These are phyloP conservation scores for Talaromyces wortmannii DNA, from an alignment of 495 filamentous ascomycete genomes.

Conservation along the genomic window DNA sequence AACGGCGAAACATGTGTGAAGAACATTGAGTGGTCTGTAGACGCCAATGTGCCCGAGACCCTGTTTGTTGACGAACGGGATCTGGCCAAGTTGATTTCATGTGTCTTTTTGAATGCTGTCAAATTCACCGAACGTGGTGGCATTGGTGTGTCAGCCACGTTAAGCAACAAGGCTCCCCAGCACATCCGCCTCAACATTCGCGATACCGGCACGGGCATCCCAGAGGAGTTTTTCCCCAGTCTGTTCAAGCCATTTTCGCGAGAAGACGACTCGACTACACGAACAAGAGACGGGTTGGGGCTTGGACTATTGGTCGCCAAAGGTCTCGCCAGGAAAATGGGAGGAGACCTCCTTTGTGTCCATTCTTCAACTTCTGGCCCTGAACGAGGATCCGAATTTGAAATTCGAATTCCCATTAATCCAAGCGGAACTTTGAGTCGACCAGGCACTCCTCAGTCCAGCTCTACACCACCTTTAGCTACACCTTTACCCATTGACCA, in stretches of 20 bases:
- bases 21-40: conserved; percentile 62
- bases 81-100: conserved; percentile 67
- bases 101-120: conserved; percentile 70
- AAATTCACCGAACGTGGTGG: conserved; percentile 71
- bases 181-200: conserved; percentile 55
- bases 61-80: conserved; percentile 66
- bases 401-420: conserved; percentile 60
- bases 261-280: conserved; percentile 65
- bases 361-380: conserved; percentile 63
- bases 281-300: conserved; percentile 66
- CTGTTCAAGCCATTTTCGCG: conserved; percentile 72
- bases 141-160: conserved; percentile 52
- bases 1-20: conserved; percentile 53
- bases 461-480: conserved; percentile 13
- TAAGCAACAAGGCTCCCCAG: conserved; percentile 36
- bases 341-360: conserved; percentile 65
- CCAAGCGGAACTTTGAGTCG: conserved; percentile 35
- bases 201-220: conserved; percentile 71
- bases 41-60: conserved; percentile 56
- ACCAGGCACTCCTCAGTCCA: conserved; percentile 28
- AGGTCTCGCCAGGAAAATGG: conserved; percentile 66
- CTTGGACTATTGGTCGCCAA: conserved; percentile 73
- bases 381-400: conserved; percentile 64
- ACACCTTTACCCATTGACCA: conserved; percentile 2
- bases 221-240: conserved; percentile 58